Percentiles rank a stretch among this genome's conserved stretches.
phyloP scores from a whole-genome alignment of 1,284 basidiomycete genomes.

The Cryptococcus sp. region DNA sequence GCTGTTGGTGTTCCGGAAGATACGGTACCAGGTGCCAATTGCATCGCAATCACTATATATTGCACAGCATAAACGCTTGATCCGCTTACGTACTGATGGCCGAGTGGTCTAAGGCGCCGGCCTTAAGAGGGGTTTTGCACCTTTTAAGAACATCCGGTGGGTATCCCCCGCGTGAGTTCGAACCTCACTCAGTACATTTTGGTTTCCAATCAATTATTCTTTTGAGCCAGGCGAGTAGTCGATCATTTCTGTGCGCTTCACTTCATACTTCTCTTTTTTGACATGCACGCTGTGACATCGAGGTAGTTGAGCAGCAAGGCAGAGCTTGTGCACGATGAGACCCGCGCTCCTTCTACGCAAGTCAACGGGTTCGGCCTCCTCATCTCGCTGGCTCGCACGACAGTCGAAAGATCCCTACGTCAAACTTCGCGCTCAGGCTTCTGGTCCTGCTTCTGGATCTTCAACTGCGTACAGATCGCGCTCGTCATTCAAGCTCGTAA shows the following conservation, averaged over 20 bases:
- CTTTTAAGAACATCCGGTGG: constrained; percentile 16
- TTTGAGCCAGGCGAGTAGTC: neutral
- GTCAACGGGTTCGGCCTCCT: constrained; percentile 35
- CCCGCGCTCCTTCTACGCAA: constrained; percentile 17
- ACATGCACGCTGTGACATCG: too few relatives aligned
- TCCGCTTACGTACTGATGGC: constrained; percentile 11
- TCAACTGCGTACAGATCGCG: constrained; percentile 64
- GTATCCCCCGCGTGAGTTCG: constrained; percentile 27
- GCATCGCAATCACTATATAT: too few relatives aligned
- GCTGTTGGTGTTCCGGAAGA: too few relatives aligned
- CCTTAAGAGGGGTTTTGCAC: constrained; percentile 20
- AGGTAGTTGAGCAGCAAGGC: too few relatives aligned
- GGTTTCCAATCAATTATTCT: neutral
- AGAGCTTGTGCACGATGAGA: constrained; percentile 16
- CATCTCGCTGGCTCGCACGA: constrained; percentile 49
- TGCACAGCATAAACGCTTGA: too few relatives aligned
- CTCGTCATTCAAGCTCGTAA: constrained; percentile 75
- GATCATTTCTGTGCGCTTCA: too few relatives aligned
- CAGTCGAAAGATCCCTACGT: constrained; percentile 51
- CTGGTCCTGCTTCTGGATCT: constrained; percentile 17
- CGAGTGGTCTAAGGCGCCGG: constrained; percentile 33
- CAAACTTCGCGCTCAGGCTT: constrained; percentile 18
- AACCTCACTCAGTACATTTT: constrained; percentile 21
- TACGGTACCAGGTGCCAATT: neutral
- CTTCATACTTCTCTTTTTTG: too few relatives aligned